Base-by-base conservation (phyloP, 257 asterid genomes). In the Plantago elongata region DNA sequence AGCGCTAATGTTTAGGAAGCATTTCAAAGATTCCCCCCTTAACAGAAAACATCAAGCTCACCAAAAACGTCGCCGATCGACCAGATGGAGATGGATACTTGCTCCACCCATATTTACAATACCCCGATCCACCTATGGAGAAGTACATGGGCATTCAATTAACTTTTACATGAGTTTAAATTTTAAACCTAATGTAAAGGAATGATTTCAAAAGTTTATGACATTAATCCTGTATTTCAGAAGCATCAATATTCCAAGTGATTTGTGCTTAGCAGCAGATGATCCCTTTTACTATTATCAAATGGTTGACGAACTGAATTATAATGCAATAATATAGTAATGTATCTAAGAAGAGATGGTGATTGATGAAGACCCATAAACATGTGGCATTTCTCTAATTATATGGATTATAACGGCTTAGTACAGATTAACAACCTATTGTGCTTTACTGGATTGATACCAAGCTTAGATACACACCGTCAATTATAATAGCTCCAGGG, bases 61-160 rank as follows among this genome's bases (percentile, higher is more conserved):
- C 97, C 89, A 93, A 70, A 78, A 93, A 93, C 46, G 99, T 93
- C 44, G 99, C 95, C 51, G 99, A 86, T 61, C 88, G 75, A 69
- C 99, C 99, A 0, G 99, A 93, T 57, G 99, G 99, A 81, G 92
- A 77, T 52, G 68, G 57, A 63, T 89, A 89, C 81, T 93, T 93
- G 80, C 96, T 93, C 97, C 97, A 93, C 57, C 99, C 99, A 74
- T 78, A 93, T 75, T 93, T 93, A 79, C 96, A 84, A 69, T 93
- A 93, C 55, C 99, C 99, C 3, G 99, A 93, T 58, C 99, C 99
- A 65, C 95, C 97, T 92, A 62, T 47, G 42, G 16, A 64, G 63
- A 69, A 47, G 61, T 18, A 72, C 13, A 38, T 61, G 64, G 16
- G 61, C 56, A 61, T 45, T 13, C 45, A 42, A 57, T 54, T 52